Base-by-base conservation (phyloP, 768 basidiomycete genomes). In the Agaricus subrufescens region DNA sequence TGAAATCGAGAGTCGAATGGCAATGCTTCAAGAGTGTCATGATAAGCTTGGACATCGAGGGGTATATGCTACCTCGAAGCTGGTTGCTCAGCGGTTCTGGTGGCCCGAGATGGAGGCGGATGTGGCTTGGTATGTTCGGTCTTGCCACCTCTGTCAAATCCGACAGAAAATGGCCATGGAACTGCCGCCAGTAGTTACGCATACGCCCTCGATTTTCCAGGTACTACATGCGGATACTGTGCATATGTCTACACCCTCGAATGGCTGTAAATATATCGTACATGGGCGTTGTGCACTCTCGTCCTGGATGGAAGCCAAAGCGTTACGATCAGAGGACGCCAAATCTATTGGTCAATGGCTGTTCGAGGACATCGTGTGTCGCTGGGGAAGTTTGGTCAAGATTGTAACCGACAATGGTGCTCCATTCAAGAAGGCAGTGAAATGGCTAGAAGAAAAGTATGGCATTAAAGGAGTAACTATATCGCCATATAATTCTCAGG, bases 401-500 rank as follows among this genome's bases (percentile, higher is more conserved):
- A 19, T 19, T 19, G 19, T 19, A 63, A 75, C 71, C 0, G 77
- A 81, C 56, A 81, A 80, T 47, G 65, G 67, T 0, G 34, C 47
- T 3, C 50, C 61, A 1, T 65, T 67, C 34, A 39, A 50, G 23
- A 58, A 60, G 5, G 65, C 66, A 0, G 30, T 63, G 3, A 45
- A 43, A 2, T 65, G 60, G 57, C 42, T 68, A 3, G 39, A 50
- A n/a, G 30, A 62, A 44, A 66, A 66, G 27, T 69, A 66, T 50
- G 61, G 45, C 31, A 63, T 66, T 19, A 53, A 54, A 23, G 56
- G 59, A 3, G 63, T 67, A 4, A 52, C 40, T 1, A 64, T 66
- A 2, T 64, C 63, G 1, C 38, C 60, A 0, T 67, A 67, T 40
- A 67, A 67, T 38, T 67, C 63, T 0, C 48, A 57, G 50, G 64